A percentile compares a stretch with the other conserved stretches of the same genome.
These are phyloP conservation scores for Orbilia blumenaviensis DNA, from an alignment of 2,329 filamentous ascomycete species.

Conservation along the genomic window DNA sequence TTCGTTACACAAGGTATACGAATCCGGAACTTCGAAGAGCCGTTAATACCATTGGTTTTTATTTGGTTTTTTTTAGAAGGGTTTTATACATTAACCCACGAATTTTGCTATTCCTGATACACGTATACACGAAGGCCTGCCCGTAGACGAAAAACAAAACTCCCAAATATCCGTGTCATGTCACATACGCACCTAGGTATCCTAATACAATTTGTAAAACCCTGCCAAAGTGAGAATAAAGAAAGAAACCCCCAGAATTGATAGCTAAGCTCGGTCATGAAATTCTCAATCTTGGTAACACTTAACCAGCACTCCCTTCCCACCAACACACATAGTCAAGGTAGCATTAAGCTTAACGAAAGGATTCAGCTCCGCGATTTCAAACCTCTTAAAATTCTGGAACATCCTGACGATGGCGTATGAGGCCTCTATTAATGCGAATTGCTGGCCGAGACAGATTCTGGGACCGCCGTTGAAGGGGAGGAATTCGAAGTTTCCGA, in stretches of 20 bases:
- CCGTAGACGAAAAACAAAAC: not conserved
- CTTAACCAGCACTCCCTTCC: constrained; percentile 43
- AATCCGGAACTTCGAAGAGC: not conserved
- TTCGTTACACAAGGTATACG: not conserved
- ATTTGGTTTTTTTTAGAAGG: too few species aligned
- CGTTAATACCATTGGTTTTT: too few species aligned
- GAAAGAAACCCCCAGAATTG: too few species aligned
- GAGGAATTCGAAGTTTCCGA: constrained; percentile 60
- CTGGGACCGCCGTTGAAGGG: constrained; percentile 64
- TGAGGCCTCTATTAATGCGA: constrained; percentile 60
- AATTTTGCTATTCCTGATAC: not conserved
- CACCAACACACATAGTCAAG: constrained; percentile 54
- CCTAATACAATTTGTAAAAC: not conserved
- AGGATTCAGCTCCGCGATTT: constrained; percentile 56
- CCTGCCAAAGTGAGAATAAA: too few species aligned
- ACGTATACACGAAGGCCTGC: not conserved
- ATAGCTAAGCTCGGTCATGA: too few species aligned
- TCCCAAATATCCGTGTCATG: not conserved
- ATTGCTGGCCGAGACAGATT: constrained; percentile 64
- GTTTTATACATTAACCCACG: too few species aligned
- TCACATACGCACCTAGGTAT: too few species aligned
- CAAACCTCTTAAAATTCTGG: constrained; percentile 59
- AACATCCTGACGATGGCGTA: constrained; percentile 60
- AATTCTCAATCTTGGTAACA: constrained; percentile 23
- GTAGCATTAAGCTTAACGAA: constrained; percentile 51